Evolutionary conservation across 75 land plant species (phyloP), one percentile per base, ranked within the genome.

Genomic region (Picea sitchensis): DNA sequence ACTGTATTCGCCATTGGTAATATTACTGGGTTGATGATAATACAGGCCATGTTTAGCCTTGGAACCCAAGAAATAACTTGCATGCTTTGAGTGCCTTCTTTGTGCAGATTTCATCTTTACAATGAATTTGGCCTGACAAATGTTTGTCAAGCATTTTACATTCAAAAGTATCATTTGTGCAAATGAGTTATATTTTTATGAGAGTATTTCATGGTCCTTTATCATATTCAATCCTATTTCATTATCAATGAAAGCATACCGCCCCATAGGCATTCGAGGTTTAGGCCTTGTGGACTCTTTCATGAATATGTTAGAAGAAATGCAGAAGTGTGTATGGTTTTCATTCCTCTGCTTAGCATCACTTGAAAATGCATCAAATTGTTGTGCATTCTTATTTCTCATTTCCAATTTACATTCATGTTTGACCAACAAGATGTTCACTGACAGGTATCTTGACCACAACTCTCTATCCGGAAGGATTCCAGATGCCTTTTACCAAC

Each of bases 381-480:
- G 38, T 17, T 41, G 51, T 41, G 73, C 13, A 71, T 41, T 71
- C 23, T 71, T 30, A 56, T 30, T 20, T 76, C 61, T 15, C 32
- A n/a, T 38, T 76, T 78, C 76, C 14, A 9, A 9, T 51, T 51
- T 12, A 51, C 56, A 51, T 51, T 51, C 56, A 9, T 9, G 12
- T 34, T 17, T 67, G 71, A 6, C n/a, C 12, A 72, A 30, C 51
- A 21, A 14, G 64, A 62, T 62, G 64, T 62, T 62, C 56, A 51
- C 74, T 44, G 71, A 65, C 91, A 95, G 98, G 90, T 95, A 91
- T 67, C 79, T 95, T 61, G 96, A 93, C 79, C 86, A 90, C 83
- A 95, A 95, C 73, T 81, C 81, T 32, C 86, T 95, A 59, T 64
- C 85, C 54, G 98, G 98, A 57, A 85, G 90, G 76, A 88, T 95